A percentile compares a stretch with the other conserved stretches of the same genome.
Evolutionary conservation across 1,284 basidiomycete genomes (phyloP).

Genomic region (Ustilago esculenta): DNA sequence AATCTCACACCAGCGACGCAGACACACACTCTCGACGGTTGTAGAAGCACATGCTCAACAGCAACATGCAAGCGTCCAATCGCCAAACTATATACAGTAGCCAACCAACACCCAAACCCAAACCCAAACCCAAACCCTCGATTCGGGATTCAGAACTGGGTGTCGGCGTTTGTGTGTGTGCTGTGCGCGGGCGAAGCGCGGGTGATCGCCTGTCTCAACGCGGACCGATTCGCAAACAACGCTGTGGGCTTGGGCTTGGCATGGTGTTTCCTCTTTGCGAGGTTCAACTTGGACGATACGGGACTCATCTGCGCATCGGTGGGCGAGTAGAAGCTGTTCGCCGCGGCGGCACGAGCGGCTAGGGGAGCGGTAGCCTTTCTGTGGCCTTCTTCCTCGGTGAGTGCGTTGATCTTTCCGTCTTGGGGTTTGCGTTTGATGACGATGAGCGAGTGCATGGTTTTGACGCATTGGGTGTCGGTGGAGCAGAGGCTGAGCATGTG

Average conservation of each 20-base stretch:
- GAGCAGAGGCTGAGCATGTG: constrained; percentile 44
- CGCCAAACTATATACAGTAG: too few species aligned
- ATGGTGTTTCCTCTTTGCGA: constrained; percentile 64
- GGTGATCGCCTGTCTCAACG: constrained; percentile 37
- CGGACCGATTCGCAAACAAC: constrained; percentile 59
- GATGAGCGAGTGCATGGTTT: constrained; percentile 54
- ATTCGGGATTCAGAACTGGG: constrained; percentile 29
- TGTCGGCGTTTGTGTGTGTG: constrained; percentile 38
- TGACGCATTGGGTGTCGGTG: constrained; percentile 21
- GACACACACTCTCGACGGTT: background rate
- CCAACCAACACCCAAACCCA: too few species aligned
- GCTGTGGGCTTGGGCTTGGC: constrained; percentile 64
- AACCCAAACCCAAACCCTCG: too few species aligned
- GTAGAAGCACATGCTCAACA: constrained; percentile 7
- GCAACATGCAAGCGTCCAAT: too few species aligned
- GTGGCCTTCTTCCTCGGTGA: constrained; percentile 65
- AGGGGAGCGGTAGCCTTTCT: constrained; percentile 62
- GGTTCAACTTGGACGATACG: constrained; percentile 65
- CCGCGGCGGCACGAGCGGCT: constrained; percentile 60
- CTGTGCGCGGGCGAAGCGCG: constrained; percentile 47
- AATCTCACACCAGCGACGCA: too few species aligned
- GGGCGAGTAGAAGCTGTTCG: constrained; percentile 62
- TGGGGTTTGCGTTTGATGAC: constrained; percentile 60
- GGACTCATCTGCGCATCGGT: constrained; percentile 66
- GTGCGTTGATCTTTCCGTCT: constrained; percentile 58